phyloP scores from a whole-genome alignment of 2,329 filamentous ascomycete genomes.

The Penicillium occitanis region DNA sequence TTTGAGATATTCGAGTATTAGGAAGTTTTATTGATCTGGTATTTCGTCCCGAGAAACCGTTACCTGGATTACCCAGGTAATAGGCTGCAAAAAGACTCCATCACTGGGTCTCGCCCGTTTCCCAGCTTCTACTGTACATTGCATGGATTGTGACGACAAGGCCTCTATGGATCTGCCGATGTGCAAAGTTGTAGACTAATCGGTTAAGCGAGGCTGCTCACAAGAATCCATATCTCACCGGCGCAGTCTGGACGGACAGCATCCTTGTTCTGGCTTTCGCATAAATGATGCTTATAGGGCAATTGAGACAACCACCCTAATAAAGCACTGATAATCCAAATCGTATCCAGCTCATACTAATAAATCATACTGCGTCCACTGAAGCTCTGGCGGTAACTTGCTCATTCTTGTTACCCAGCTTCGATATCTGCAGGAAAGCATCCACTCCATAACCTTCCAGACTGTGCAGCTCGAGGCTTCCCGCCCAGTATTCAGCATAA shows the following conservation, averaged over 20 bases:
- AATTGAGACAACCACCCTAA: not conserved
- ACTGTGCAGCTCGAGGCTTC: conserved; percentile 84
- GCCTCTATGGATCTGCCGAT: not conserved
- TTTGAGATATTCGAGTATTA: not conserved
- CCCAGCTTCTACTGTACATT: not conserved
- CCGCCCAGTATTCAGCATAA: conserved; percentile 98
- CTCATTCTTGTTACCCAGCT: conserved; percentile 97
- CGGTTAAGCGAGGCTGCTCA: not conserved
- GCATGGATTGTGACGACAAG: not conserved
- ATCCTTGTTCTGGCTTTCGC: not conserved
- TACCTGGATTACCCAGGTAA: not conserved
- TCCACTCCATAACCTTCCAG: conserved; percentile 95
- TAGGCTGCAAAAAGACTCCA: not conserved
- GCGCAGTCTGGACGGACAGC: not conserved
- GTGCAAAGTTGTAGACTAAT: not conserved
- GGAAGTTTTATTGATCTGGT: not conserved
- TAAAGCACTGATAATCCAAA: not conserved
- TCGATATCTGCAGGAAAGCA: conserved; percentile 92
- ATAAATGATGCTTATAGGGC: not conserved
- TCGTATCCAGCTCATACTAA: not conserved
- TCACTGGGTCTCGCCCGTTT: not conserved
- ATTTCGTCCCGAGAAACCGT: not conserved
- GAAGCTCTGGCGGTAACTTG: conserved; percentile 75
- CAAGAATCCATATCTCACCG: not conserved
- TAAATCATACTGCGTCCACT: conserved; percentile 68